A percentile compares a stretch with the other conserved stretches of the same genome.
These are phyloP conservation scores for Epichloe glyceriae DNA, from an alignment of 2,329 filamentous ascomycete species.

Conservation along the genomic window DNA sequence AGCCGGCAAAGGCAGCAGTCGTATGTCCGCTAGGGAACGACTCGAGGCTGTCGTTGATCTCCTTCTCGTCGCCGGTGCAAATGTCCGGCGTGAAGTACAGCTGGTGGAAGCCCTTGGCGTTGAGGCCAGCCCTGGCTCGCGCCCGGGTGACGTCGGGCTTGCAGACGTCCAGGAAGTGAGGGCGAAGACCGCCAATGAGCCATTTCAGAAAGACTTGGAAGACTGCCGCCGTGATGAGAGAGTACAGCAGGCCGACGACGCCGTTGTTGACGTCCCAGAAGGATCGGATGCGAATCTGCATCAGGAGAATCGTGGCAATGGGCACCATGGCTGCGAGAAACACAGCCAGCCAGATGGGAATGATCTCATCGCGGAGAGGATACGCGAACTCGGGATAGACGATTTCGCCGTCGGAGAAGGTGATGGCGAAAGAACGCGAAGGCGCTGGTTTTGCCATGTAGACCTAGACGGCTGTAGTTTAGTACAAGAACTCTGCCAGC, in stretches of 20 bases:
- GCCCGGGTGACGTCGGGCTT: slow-evolving; percentile 32
- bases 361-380: slow-evolving; percentile 54
- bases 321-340: slow-evolving; percentile 52
- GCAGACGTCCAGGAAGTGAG: slow-evolving; percentile 60
- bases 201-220: slow-evolving; percentile 68
- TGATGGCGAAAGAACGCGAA: slow-evolving; percentile 45
- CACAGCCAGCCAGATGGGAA: slow-evolving; percentile 59
- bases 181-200: slow-evolving; percentile 60
- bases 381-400: slow-evolving; percentile 61
- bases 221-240: slow-evolving; percentile 55
- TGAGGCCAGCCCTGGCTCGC: slow-evolving; percentile 24
- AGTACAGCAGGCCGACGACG: slow-evolving; percentile 55
- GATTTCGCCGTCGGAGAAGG: slow-evolving; percentile 52
- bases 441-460: slow-evolving; percentile 54
- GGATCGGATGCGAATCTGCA: slow-evolving; percentile 54
- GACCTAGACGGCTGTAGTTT: slow-evolving; percentile 25
- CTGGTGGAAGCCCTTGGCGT: slow-evolving; percentile 36
- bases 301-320: slow-evolving; percentile 48
- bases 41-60: slow-evolving; percentile 58
- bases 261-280: slow-evolving; percentile 64
- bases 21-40: slow-evolving; percentile 64
- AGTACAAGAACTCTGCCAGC: not conserved
- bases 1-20: slow-evolving; percentile 59
- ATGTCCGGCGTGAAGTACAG: slow-evolving; percentile 59
- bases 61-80: slow-evolving; percentile 50